Evolutionary conservation across 176 grass and related monocot genomes (phyloP).

Genomic region (Poa pratensis): DNA sequence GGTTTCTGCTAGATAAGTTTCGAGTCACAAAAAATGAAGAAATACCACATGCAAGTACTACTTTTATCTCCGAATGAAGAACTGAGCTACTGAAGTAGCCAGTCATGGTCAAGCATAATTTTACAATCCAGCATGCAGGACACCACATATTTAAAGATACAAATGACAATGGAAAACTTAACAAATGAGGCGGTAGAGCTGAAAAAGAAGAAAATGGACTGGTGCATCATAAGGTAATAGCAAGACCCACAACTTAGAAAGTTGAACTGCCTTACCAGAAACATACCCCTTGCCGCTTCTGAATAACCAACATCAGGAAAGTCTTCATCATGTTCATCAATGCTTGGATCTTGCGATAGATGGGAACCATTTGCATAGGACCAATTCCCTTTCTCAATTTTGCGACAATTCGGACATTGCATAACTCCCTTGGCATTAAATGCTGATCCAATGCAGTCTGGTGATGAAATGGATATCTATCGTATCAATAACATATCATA

Average conservation of each 20-base stretch:
- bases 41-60: background rate
- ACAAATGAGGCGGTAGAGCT: background rate
- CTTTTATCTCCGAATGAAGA: conserved; percentile 1
- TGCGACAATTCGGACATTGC: conserved; percentile 92
- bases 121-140: conserved; percentile 1
- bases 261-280: conserved; percentile 43
- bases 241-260: background rate
- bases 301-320: conserved; percentile 52
- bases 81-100: conserved; percentile 9
- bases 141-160: conserved; percentile 12
- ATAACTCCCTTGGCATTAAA: conserved; percentile 91
- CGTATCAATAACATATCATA: conserved; percentile 21
- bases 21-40: background rate
- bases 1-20: background rate
- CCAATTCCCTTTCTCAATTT: conserved; percentile 82
- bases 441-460: conserved; percentile 96
- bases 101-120: conserved; percentile 16
- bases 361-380: conserved; percentile 62
- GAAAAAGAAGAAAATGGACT: conserved; percentile 21
- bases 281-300: conserved; percentile 49
- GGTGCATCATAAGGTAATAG: conserved; percentile 1
- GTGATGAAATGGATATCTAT: conserved; percentile 43
- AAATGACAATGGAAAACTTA: background rate
- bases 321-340: conserved; percentile 76
- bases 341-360: conserved; percentile 45